Evolutionary conservation across 805 yeast species (phyloP).

Genomic region (Candida michaelii): DNA sequence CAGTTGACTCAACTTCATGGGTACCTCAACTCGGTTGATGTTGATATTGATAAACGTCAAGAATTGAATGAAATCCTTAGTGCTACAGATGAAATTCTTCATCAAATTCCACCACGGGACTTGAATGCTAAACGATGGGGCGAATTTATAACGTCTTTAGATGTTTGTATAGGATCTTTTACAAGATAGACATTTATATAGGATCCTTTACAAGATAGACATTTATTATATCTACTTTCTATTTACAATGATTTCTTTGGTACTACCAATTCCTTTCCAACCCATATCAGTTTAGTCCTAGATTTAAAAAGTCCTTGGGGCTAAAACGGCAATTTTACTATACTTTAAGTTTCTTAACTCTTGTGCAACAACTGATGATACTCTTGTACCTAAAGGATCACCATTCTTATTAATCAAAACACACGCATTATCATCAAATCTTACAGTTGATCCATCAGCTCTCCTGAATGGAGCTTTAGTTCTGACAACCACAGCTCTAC

Average conservation of each 20-base stretch:
- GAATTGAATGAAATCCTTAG: conserved; percentile 17
- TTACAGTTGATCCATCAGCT: conserved; percentile 80
- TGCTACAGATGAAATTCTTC: conserved; percentile 14
- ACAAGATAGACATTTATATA: conserved; percentile 8
- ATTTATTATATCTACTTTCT: conserved; percentile 2
- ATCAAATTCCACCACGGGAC: conserved; percentile 14
- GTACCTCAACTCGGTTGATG: conserved; percentile 16
- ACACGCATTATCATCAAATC: conserved; percentile 96
- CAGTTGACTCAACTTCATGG: conserved; percentile 17
- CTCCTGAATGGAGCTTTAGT: conserved; percentile 78
- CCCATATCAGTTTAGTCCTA: no score
- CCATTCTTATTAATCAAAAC: conserved; percentile 88
- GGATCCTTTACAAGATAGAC: conserved; percentile 10
- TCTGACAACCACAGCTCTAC: conserved; percentile 93
- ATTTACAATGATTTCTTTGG: no score
- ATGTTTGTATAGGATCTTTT: conserved; percentile 16
- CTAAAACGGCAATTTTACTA: conserved; percentile 84
- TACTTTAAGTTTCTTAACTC: conserved; percentile 82
- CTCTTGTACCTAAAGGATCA: conserved; percentile 94
- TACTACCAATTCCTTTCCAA: no score
- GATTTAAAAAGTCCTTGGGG: conserved; percentile 58
- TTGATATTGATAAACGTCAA: conserved; percentile 3
- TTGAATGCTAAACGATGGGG: conserved; percentile 16
- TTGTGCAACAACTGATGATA: conserved; percentile 85
- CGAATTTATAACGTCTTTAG: conserved; percentile 21